Conservation (phyloP, 208 protist species). For the Acanthamoeba quina region DNA sequence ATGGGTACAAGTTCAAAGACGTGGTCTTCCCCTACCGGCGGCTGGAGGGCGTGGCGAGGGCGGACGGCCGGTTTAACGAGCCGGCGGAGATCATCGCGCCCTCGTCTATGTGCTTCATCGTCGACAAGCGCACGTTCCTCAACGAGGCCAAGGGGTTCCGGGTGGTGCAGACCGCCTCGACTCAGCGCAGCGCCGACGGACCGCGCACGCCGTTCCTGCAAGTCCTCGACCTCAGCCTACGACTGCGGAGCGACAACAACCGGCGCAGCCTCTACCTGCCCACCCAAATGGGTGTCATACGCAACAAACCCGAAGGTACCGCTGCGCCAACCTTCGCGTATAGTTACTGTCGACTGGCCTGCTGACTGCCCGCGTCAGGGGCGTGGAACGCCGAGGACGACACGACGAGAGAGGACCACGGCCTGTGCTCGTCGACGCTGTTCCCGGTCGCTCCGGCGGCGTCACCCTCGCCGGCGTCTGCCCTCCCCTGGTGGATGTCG, state of each 20-base stretch:
- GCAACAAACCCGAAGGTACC: slow-evolving; percentile 3
- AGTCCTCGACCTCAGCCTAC: slow-evolving; percentile 21
- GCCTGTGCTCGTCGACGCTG: not conserved
- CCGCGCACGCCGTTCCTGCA: slow-evolving; percentile 36
- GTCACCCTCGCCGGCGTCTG: not conserved
- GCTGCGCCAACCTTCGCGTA: no score
- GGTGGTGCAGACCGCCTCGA: not conserved
- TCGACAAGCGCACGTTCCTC: slow-evolving; percentile 4
- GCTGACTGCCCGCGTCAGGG: not conserved
- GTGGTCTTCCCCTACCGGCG: slow-evolving; percentile 40
- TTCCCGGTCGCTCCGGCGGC: not conserved
- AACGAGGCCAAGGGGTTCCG: not conserved
- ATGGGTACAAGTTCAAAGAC: not conserved
- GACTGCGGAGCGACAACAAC: not conserved
- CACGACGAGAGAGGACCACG: slow-evolving; percentile 32
- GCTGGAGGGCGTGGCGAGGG: slow-evolving; percentile 25
- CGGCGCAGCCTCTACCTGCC: slow-evolving; percentile 34
- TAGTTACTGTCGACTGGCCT: not conserved
- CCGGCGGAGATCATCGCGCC: not conserved
- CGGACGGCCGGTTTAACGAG: slow-evolving; percentile 5
- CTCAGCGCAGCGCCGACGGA: not conserved
- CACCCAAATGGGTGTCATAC: not conserved
- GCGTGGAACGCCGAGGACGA: slow-evolving; percentile 9
- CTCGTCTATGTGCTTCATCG: slow-evolving; percentile 57
- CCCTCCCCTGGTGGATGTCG: not conserved